Conservation (phyloP, 768 basidiomycete species). For the Rossbeevera mucosa region DNA sequence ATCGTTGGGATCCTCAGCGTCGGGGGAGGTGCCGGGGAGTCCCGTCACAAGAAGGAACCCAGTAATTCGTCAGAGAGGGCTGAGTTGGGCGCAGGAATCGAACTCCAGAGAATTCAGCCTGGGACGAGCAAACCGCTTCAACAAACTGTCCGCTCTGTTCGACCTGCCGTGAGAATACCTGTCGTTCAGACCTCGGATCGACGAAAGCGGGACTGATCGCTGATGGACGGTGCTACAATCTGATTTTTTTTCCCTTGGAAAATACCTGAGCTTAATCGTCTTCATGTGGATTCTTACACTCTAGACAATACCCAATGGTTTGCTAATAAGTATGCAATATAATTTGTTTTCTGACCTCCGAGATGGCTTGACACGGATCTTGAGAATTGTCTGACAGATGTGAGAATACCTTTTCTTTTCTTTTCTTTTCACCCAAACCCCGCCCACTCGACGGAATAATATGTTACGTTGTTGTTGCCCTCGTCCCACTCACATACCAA, state of each 20-base stretch:
- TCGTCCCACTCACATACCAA: slow-evolving; percentile 88
- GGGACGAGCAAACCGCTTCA: slow-evolving; percentile 9
- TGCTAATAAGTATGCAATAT: slow-evolving; percentile 10
- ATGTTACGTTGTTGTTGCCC: slow-evolving; percentile 56
- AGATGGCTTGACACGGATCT: neutral
- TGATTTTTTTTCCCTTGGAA: slow-evolving; percentile 2
- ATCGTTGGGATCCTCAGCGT: slow-evolving; percentile 62
- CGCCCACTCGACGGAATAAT: slow-evolving; percentile 86
- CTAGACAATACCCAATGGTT: slow-evolving; percentile 11
- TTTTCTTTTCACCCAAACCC: slow-evolving; percentile 78
- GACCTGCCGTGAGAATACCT: slow-evolving; percentile 12
- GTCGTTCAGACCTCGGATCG: slow-evolving; percentile 33
- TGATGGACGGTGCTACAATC: slow-evolving; percentile 4
- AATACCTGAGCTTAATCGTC: slow-evolving; percentile 10
- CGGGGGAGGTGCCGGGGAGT: slow-evolving; percentile 33
- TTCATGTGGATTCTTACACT: slow-evolving; percentile 7
- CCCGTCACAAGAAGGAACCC: slow-evolving; percentile 26
- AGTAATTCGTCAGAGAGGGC: slow-evolving; percentile 54
- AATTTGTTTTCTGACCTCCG: neutral
- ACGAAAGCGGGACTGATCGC: slow-evolving; percentile 42
- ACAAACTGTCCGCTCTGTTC: slow-evolving; percentile 3
- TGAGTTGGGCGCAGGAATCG: slow-evolving; percentile 53
- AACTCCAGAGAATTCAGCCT: slow-evolving; percentile 16
- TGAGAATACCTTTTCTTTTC: neutral
- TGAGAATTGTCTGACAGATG: neutral